phyloP scores from a whole-genome alignment of 768 basidiomycete genomes.

The Leucosporidium scottii region DNA sequence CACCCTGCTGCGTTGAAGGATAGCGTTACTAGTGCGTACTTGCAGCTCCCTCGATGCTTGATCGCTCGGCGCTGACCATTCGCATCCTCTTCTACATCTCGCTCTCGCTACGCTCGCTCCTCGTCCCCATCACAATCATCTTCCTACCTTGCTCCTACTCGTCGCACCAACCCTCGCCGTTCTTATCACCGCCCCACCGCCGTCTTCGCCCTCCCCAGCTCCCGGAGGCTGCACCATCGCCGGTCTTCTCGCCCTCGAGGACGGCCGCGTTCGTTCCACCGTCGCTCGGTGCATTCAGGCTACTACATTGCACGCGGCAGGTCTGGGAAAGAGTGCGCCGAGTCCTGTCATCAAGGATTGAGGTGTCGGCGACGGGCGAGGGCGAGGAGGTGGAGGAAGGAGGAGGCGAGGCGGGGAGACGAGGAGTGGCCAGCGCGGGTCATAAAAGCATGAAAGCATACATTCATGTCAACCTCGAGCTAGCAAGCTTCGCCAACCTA shows the following conservation, averaged over 20 bases:
- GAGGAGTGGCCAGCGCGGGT: no score
- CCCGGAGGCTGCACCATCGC: conserved; percentile 98
- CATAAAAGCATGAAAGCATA: no score
- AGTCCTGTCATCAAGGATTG: neutral
- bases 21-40: conserved; percentile 77
- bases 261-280: conserved; percentile 84
- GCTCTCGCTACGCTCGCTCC: neutral
- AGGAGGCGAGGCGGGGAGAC: no score
- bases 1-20: conserved; percentile 98
- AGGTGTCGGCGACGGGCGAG: no score
- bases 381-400: no score
- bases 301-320: conserved; percentile 80
- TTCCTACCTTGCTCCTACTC: no score
- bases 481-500: no score
- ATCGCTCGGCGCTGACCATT: neutral
- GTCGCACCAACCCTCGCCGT: no score
- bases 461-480: no score
- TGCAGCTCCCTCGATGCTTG: neutral
- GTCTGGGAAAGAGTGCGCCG: conserved; percentile 53
- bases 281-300: conserved; percentile 92
- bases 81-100: neutral
- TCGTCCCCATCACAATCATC: no score
- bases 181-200: no score
- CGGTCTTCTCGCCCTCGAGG: conserved; percentile 88
- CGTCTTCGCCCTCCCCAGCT: conserved; percentile 48